Percentiles rank a stretch among this genome's conserved stretches.
Conservation (phyloP, 495 filamentous ascomycete species). For the Penicillium pulvis region DNA sequence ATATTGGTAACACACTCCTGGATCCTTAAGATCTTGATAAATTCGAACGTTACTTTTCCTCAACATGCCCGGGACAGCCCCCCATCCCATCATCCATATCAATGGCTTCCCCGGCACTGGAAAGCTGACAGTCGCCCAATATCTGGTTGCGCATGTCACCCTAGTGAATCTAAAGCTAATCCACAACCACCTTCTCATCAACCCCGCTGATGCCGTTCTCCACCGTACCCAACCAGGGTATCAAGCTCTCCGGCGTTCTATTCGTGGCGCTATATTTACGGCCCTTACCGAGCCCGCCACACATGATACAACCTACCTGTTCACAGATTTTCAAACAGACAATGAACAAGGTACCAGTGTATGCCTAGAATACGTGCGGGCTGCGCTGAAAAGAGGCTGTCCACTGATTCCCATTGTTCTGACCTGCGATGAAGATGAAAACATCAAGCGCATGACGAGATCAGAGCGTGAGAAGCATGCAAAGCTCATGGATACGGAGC, state of each 20-base stretch:
- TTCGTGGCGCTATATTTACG: background rate
- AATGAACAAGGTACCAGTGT: background rate
- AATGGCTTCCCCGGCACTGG: background rate
- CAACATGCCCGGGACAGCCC: too few relatives aligned
- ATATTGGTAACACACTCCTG: too few relatives aligned
- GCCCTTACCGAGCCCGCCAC: background rate
- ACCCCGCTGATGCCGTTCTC: conserved; percentile 9
- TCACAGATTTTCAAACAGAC: background rate
- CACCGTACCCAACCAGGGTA: conserved; percentile 9
- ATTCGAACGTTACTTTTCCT: too few relatives aligned
- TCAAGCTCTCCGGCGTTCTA: background rate
- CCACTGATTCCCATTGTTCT: background rate
- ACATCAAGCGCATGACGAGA: background rate
- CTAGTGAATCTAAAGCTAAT: background rate
- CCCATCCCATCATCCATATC: background rate
- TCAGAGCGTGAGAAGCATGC: background rate
- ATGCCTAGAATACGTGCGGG: background rate
- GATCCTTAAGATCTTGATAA: too few relatives aligned
- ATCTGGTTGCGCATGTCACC: background rate
- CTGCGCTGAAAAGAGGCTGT: background rate
- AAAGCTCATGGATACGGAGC: background rate
- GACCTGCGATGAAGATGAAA: background rate
- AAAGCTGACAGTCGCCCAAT: background rate
- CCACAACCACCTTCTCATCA: conserved; percentile 10
- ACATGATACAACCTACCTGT: background rate